Evolutionary conservation across 1,284 basidiomycete species (phyloP), one percentile per base, ranked within the genome.

Genomic region (Boletus nobilissimus): DNA sequence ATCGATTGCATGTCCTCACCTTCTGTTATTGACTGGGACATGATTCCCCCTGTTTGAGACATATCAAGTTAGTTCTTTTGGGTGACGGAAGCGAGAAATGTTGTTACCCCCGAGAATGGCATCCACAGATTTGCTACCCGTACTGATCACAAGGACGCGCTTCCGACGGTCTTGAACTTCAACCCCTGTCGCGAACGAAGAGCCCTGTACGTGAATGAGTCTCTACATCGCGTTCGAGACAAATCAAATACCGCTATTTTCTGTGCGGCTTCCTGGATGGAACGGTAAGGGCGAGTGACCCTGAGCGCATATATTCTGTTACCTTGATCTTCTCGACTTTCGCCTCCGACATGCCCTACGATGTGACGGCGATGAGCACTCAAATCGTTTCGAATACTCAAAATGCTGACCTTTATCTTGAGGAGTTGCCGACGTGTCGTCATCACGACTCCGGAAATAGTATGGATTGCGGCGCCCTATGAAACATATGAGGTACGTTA

Each of bases 271-370:
- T 97, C 96, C 95, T 97, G 78, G 36, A 73, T 67, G 14, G 6
- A 73, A 54, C 8, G 64, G 70, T 72, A 29, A 69, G 75, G 39
- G 34, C 68, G 67, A 70, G 57, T 74, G n/a, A 74, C 68, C 72
- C 46, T 34, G 62, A 40, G 64, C 84, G 80, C 77, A 85, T 85
- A 84, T 78, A 85, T 70, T 34, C 65, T 51, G 46, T 48, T 77
- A 93, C 97, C 89, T 98, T 98, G 82, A 98, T 95, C 85, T 98
- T 98, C 84, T 98, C 97, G 1, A 98, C 96, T 85, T 98, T 98
- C 4, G 97, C 95, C 81, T 96, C 95, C 7, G 95, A 96, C 91
- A 95, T 93, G 43, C 94, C 94, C 94, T 95, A 70, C 40, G 40
- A 46, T 13, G 77, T 26, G n/a, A 77, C 65, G 64, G 62, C 6